These are phyloP conservation scores for Glycyrrhiza uralensis DNA, from an alignment of 306 rosid genomes.

Conservation along the genomic window DNA sequence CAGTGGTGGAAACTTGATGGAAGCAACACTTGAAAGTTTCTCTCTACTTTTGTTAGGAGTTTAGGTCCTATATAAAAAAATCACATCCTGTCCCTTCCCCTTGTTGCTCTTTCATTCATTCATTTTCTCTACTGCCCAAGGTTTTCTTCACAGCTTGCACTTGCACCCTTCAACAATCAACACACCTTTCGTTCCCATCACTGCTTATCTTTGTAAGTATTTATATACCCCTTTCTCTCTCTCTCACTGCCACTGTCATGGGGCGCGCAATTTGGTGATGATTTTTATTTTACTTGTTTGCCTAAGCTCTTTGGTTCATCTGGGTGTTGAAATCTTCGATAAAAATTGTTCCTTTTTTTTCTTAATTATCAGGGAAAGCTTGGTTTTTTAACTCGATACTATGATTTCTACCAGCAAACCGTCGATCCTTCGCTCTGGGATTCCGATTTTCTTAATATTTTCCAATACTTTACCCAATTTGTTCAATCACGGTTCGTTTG, in stretches of 20 bases:
- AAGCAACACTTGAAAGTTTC: no score
- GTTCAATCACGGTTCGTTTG: not conserved
- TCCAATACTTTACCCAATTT: not conserved
- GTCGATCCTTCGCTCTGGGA: not conserved
- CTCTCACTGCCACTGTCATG: not conserved
- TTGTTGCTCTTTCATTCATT: not conserved
- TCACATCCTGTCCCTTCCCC: not conserved
- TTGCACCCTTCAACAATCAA: not conserved
- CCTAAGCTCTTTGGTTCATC: not conserved
- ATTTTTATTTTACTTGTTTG: not conserved
- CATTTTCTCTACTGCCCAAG: not conserved
- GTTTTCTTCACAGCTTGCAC: not conserved
- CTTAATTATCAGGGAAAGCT: not conserved
- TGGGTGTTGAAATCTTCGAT: not conserved
- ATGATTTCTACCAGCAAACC: not conserved
- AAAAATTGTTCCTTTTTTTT: no score
- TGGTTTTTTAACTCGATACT: not conserved
- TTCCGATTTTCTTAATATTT: not conserved
- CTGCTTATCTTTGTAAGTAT: slow-evolving; percentile 3
- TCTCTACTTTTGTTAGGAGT: no score
- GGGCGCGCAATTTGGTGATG: not conserved
- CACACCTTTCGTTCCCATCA: not conserved
- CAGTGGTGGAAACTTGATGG: not conserved
- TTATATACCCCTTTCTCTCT: not conserved
- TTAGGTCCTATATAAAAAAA: no score